These are phyloP conservation scores for Dothideomycetes sp. DNA, from an alignment of 2,329 filamentous ascomycete species.

Conservation along the genomic window DNA sequence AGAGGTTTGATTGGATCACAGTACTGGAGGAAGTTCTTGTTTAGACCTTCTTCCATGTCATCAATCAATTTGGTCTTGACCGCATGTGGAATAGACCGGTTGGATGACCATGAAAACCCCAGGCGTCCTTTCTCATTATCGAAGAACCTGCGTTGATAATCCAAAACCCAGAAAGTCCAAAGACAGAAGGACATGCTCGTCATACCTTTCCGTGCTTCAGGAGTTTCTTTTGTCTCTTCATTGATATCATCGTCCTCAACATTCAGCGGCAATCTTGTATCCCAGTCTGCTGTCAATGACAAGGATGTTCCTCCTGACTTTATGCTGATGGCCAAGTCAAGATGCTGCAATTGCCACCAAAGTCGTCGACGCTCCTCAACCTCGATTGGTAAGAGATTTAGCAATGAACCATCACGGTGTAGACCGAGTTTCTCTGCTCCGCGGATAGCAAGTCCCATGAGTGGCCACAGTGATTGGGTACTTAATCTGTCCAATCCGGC, in stretches of 20 bases:
- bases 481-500: slow-evolving; percentile 2
- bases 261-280: slow-evolving; percentile 9
- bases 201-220: slow-evolving; percentile 6
- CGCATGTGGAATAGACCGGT: not conserved
- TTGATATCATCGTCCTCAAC: slow-evolving; percentile 11
- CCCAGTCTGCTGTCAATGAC: slow-evolving; percentile 12
- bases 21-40: slow-evolving; percentile 12
- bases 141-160: slow-evolving; percentile 7
- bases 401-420: slow-evolving; percentile 46
- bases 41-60: slow-evolving; percentile 5
- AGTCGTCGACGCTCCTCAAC: slow-evolving; percentile 51
- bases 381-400: slow-evolving; percentile 46
- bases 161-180: slow-evolving; percentile 10
- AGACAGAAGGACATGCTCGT: slow-evolving; percentile 13
- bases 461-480: slow-evolving; percentile 15
- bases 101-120: slow-evolving; percentile 6
- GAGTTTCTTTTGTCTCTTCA: slow-evolving; percentile 1
- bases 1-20: slow-evolving; percentile 15
- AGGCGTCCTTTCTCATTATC: not conserved
- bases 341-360: slow-evolving; percentile 38
- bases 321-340: slow-evolving; percentile 11
- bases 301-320: slow-evolving; percentile 10
- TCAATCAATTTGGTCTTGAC: slow-evolving; percentile 5
- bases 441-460: slow-evolving; percentile 53
- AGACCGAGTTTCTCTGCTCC: slow-evolving; percentile 53